These are phyloP conservation scores for Phytophthora crassamura DNA, from an alignment of 352 stramenopile genomes.

Conservation along the genomic window DNA sequence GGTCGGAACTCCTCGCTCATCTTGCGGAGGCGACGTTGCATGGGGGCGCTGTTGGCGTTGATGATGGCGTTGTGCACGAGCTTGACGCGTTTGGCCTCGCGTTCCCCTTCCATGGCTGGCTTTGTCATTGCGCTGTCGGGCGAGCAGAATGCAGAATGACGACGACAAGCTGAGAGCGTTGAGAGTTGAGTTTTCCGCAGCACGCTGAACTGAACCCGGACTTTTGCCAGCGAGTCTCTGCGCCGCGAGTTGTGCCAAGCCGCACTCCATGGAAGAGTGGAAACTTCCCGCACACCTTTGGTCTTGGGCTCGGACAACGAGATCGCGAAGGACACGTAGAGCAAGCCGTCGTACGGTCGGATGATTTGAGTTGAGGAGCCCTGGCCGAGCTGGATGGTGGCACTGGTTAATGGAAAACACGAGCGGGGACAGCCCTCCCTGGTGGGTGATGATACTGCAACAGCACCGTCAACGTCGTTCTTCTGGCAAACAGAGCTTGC, in stretches of 20 bases:
- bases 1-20: slow-evolving; percentile 69
- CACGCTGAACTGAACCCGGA: slow-evolving; percentile 39
- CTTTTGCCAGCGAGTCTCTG: slow-evolving; percentile 7
- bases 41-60: slow-evolving; percentile 21
- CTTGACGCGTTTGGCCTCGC: slow-evolving; percentile 40
- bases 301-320: slow-evolving; percentile 16
- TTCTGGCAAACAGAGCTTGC: too few relatives aligned
- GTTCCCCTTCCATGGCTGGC: slow-evolving; percentile 25
- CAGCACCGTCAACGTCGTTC: slow-evolving; percentile 1
- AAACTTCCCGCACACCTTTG: slow-evolving; percentile 22
- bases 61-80: slow-evolving; percentile 23
- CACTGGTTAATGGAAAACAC: slow-evolving; percentile 9
- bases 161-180: slow-evolving; percentile 22
- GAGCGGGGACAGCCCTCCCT: slow-evolving; percentile 17
- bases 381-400: slow-evolving; percentile 10
- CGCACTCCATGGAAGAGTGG: slow-evolving; percentile 21
- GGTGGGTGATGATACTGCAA: slow-evolving; percentile 17
- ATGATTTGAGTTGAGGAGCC: slow-evolving; percentile 31
- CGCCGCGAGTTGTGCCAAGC: not conserved
- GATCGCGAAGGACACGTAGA: slow-evolving; percentile 7
- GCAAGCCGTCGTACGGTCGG: not conserved
- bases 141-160: slow-evolving; percentile 37
- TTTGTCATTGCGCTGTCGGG: slow-evolving; percentile 32
- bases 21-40: slow-evolving; percentile 62
- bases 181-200: slow-evolving; percentile 40